Evolutionary conservation across 2,329 filamentous ascomycete genomes (phyloP).

Genomic region (Harringtonia lauricola): DNA sequence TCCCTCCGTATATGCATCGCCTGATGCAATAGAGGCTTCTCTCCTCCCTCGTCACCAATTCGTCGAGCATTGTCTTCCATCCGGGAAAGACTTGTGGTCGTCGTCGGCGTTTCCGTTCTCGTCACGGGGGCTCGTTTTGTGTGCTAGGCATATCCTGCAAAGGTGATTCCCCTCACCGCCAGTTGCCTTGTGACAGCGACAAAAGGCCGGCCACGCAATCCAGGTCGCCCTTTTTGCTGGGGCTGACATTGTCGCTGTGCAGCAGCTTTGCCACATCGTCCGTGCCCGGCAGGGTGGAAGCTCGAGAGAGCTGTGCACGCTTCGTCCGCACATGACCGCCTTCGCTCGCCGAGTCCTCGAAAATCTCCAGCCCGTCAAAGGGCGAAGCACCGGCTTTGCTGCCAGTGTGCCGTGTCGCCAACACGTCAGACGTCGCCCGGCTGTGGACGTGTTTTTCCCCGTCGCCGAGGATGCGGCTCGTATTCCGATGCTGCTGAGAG

Average conservation of each 20-base stretch:
- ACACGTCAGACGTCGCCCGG: slow-evolving; percentile 23
- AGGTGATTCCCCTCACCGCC: slow-evolving; percentile 41
- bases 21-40: too few relatives aligned
- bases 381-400: slow-evolving; percentile 10
- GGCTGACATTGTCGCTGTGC: slow-evolving; percentile 50
- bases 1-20: too few relatives aligned
- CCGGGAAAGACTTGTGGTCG: too few relatives aligned
- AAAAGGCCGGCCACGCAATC: slow-evolving; percentile 84
- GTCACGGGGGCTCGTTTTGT: too few relatives aligned
- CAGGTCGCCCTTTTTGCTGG: slow-evolving; percentile 68
- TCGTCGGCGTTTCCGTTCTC: too few relatives aligned
- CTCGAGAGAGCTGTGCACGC: slow-evolving; percentile 6
- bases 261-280: slow-evolving; percentile 67
- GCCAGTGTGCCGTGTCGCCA: slow-evolving; percentile 17
- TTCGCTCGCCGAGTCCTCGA: slow-evolving; percentile 34
- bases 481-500: slow-evolving; percentile 15
- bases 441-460: slow-evolving; percentile 22
- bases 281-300: slow-evolving; percentile 22
- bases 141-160: too few relatives aligned
- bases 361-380: slow-evolving; percentile 32
- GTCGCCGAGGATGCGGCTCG: slow-evolving; percentile 23
- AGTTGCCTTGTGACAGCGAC: slow-evolving; percentile 85
- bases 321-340: neutral
- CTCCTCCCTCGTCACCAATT: too few relatives aligned
- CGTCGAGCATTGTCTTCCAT: too few relatives aligned